These are phyloP conservation scores for Venturia asperata DNA, from an alignment of 2,329 filamentous ascomycete genomes.

Conservation along the genomic window DNA sequence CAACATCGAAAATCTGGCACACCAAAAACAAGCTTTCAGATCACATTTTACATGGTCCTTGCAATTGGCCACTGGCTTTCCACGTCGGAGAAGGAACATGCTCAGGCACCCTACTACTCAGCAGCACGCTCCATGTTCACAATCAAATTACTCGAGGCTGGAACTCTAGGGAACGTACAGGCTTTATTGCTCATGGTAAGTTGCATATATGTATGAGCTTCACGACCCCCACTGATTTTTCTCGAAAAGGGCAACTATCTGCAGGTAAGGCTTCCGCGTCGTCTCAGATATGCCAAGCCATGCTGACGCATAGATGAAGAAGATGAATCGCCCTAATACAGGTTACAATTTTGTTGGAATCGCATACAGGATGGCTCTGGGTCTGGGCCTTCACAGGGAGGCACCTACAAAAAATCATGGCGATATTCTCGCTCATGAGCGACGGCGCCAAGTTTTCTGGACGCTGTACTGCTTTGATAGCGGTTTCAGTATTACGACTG, in stretches of 20 bases:
- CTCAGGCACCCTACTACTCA: conserved; percentile 20
- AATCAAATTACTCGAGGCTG: conserved; percentile 12
- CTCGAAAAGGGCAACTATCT: conserved; percentile 39
- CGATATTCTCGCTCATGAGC: conserved; percentile 16
- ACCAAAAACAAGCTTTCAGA: conserved; percentile 19
- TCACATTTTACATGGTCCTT: conserved; percentile 21
- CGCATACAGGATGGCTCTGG: conserved; percentile 45
- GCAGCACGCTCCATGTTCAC: conserved; percentile 17
- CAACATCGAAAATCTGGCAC: conserved; percentile 5
- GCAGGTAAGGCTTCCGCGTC: conserved; percentile 22
- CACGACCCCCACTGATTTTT: background rate
- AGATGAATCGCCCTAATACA: conserved; percentile 45
- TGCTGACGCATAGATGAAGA: conserved; percentile 28
- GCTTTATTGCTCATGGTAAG: conserved; percentile 21
- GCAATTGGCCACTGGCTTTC: conserved; percentile 22
- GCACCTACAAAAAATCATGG: conserved; percentile 24
- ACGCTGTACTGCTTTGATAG: conserved; percentile 29
- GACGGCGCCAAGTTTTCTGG: conserved; percentile 24
- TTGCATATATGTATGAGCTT: background rate
- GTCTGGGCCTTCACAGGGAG: conserved; percentile 45
- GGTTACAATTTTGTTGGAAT: conserved; percentile 48
- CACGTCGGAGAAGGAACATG: conserved; percentile 19
- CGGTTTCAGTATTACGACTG: conserved; percentile 29
- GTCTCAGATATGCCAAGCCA: background rate
- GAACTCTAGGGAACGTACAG: conserved; percentile 22